Conservation (phyloP, 352 stramenopile genomes). For the Bremia lactucae region DNA sequence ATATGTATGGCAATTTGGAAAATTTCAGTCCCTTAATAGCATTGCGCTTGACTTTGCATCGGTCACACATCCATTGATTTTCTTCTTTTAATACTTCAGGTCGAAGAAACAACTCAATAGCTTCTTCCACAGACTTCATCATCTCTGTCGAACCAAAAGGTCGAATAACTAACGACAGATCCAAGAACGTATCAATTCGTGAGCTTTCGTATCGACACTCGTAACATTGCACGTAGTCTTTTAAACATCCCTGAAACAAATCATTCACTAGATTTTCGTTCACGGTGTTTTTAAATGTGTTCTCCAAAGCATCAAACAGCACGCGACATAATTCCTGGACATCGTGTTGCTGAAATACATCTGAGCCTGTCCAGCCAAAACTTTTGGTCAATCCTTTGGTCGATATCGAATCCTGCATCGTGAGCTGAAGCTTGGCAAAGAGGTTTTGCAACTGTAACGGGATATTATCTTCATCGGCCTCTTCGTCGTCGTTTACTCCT, state of each 20-base stretch:
- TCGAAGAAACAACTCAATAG: conserved; percentile 80
- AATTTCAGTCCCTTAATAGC: conserved; percentile 88
- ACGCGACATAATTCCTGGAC: conserved; percentile 87
- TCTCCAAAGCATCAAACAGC: conserved; percentile 86
- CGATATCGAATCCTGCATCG: conserved; percentile 50
- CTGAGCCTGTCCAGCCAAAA: conserved; percentile 84
- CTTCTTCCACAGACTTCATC: conserved; percentile 81
- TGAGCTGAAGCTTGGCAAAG: conserved; percentile 85
- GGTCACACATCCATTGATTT: conserved; percentile 86
- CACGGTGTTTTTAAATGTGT: conserved; percentile 75
- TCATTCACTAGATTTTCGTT: conserved; percentile 86
- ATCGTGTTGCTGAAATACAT: conserved; percentile 88
- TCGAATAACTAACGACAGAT: conserved; percentile 84
- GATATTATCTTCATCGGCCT: conserved; percentile 69
- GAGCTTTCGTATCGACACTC: conserved; percentile 79
- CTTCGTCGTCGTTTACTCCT: conserved; percentile 26
- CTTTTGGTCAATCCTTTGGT: conserved; percentile 85
- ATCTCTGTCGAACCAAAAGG: conserved; percentile 80
- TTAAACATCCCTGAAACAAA: conserved; percentile 72
- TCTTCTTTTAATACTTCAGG: conserved; percentile 82
- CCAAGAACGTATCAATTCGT: conserved; percentile 79
- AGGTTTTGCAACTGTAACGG: conserved; percentile 86
- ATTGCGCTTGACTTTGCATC: conserved; percentile 72
- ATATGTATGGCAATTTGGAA: conserved; percentile 74
- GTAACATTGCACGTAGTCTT: conserved; percentile 85